phyloP scores from a whole-genome alignment of 164 flowering plant genomes.

The Chimonanthus praecox region DNA sequence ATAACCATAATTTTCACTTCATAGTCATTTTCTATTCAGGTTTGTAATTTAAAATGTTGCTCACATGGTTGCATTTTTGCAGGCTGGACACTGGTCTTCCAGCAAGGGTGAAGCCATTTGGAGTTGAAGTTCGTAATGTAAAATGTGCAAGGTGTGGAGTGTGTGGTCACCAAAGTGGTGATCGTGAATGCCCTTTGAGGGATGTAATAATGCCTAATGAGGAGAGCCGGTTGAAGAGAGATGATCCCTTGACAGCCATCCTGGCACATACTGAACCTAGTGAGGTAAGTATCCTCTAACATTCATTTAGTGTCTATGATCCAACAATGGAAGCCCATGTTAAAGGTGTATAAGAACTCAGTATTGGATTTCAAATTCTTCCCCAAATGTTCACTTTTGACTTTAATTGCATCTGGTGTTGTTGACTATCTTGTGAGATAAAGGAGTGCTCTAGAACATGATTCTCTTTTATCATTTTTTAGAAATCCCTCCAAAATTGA shows the following conservation, averaged over 20 bases:
- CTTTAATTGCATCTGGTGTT: no score
- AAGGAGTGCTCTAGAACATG: no score
- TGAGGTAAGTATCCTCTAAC: constrained; percentile 49
- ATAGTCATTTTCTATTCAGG: neutral
- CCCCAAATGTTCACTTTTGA: neutral
- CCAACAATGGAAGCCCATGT: neutral
- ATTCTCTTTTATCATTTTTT: no score
- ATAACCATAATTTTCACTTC: neutral
- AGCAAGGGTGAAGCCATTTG: constrained; percentile 85
- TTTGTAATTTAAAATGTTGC: neutral
- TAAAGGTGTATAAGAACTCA: neutral
- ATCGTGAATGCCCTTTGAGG: constrained; percentile 91
- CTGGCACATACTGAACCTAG: constrained; percentile 57
- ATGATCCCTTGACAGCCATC: constrained; percentile 95
- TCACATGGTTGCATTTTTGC: neutral
- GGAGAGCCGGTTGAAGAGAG: constrained; percentile 83
- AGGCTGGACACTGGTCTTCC: constrained; percentile 88
- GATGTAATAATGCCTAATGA: constrained; percentile 94
- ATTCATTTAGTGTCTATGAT: neutral
- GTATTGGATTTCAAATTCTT: neutral
- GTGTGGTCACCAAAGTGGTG: constrained; percentile 99
- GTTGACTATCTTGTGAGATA: no score
- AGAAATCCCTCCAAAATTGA: no score
- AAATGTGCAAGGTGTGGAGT: constrained; percentile 90
- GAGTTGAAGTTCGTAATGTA: constrained; percentile 88